phyloP scores from a whole-genome alignment of 495 filamentous ascomycete genomes.

The Podospora pseudocomata region DNA sequence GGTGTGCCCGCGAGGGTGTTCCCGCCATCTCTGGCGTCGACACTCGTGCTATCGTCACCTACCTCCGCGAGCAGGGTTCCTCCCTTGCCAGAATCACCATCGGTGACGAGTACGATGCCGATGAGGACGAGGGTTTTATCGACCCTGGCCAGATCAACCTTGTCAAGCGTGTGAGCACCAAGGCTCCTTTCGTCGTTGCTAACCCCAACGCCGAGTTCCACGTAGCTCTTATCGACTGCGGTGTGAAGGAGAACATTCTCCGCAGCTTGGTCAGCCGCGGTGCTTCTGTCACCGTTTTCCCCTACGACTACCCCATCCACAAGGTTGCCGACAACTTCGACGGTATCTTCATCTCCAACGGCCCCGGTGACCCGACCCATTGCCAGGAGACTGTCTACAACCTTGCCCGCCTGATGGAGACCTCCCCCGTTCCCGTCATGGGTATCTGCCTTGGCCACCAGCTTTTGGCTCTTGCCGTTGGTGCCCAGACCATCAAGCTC shows the following conservation, averaged over 20 bases:
- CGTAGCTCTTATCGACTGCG: conserved; percentile 93
- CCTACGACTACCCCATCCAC: conserved; percentile 94
- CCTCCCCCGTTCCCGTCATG: conserved; percentile 86
- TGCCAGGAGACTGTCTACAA: conserved; percentile 91
- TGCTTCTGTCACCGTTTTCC: conserved; percentile 85
- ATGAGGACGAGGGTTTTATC: conserved; percentile 93
- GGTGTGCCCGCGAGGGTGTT: conserved; percentile 94
- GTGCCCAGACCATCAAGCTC: conserved; percentile 85
- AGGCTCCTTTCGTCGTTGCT: conserved; percentile 91
- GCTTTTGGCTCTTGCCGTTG: conserved; percentile 75
- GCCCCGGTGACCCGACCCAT: conserved; percentile 95
- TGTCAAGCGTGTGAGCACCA: conserved; percentile 92
- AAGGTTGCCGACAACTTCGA: conserved; percentile 97
- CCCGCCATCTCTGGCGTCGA: conserved; percentile 96
- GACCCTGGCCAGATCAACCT: conserved; percentile 96
- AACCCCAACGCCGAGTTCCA: conserved; percentile 76
- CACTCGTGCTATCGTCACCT: conserved; percentile 92
- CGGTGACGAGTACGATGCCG: conserved; percentile 96
- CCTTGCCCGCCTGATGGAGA: conserved; percentile 81
- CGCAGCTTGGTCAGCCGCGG: conserved; percentile 86
- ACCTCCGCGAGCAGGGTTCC: conserved; percentile 90
- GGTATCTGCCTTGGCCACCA: conserved; percentile 96
- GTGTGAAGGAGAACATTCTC: conserved; percentile 99
- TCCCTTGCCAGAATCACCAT: conserved; percentile 93
- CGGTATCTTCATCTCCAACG: conserved; percentile 97